Conservation (phyloP, 257 asterid genomes). For the Jaltomata sinuosa region DNA sequence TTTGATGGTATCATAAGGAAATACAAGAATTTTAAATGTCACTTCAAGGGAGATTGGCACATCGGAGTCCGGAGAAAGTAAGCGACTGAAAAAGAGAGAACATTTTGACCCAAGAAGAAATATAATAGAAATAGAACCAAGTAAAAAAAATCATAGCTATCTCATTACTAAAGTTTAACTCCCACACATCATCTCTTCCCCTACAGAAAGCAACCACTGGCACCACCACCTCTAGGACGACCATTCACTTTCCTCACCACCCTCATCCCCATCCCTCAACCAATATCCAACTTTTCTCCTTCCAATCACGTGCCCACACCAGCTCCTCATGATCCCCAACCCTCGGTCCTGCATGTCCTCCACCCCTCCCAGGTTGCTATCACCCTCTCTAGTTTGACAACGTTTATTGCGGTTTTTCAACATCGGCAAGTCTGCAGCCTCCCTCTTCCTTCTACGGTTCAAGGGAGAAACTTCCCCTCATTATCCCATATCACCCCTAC, state of each 20-base stretch:
- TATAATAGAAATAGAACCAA: neutral
- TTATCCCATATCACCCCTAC: neutral
- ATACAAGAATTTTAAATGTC: neutral
- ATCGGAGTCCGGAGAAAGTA: neutral
- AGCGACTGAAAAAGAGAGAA: neutral
- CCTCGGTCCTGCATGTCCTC: neutral
- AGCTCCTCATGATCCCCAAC: neutral
- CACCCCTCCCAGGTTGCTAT: neutral
- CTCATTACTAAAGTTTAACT: neutral
- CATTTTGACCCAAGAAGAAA: neutral
- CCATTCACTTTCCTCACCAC: neutral
- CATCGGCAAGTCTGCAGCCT: neutral
- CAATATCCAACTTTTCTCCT: neutral
- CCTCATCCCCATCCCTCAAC: neutral
- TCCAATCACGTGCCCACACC: neutral
- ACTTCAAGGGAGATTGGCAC: neutral
- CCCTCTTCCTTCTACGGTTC: neutral
- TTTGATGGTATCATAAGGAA: neutral
- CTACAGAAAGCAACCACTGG: neutral
- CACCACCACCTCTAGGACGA: neutral
- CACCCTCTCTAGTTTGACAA: neutral
- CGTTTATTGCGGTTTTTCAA: neutral
- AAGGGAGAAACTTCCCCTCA: neutral
- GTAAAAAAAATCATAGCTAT: neutral
- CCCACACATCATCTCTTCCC: neutral